Percentiles rank a stretch among this genome's conserved stretches.
Conservation (phyloP, 2,329 filamentous ascomycete species). For the Paecilomyces dactylethromorphus region DNA sequence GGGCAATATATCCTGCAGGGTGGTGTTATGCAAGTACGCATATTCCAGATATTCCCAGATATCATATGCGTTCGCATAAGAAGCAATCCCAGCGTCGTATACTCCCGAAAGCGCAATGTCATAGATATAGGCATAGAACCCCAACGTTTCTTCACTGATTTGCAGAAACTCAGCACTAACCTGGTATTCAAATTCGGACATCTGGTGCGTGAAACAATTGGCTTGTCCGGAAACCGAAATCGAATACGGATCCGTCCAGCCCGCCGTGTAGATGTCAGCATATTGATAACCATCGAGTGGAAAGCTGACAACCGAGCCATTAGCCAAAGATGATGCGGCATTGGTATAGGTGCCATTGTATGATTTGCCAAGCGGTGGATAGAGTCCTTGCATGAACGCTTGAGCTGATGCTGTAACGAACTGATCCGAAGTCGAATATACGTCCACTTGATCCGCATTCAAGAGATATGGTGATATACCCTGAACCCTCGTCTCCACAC, state of each 20-base stretch:
- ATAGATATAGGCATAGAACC: slow-evolving; percentile 44
- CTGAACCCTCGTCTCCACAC: slow-evolving; percentile 30
- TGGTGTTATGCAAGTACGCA: slow-evolving; percentile 45
- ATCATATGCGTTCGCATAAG: slow-evolving; percentile 46
- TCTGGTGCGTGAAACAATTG: slow-evolving; percentile 35
- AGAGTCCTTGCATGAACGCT: slow-evolving; percentile 57
- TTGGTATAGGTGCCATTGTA: slow-evolving; percentile 25
- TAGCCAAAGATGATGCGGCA: slow-evolving; percentile 38
- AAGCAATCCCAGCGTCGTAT: slow-evolving; percentile 32
- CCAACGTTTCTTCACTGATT: slow-evolving; percentile 27
- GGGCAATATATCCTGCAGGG: slow-evolving; percentile 25
- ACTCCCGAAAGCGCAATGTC: slow-evolving; percentile 36
- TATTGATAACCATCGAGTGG: slow-evolving; percentile 56
- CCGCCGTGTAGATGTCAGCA: slow-evolving; percentile 41
- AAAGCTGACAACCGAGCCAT: slow-evolving; percentile 39
- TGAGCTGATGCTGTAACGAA: slow-evolving; percentile 48
- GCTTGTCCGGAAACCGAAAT: slow-evolving; percentile 45
- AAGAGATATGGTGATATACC: slow-evolving; percentile 41
- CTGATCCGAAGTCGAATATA: slow-evolving; percentile 43
- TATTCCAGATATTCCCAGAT: slow-evolving; percentile 55
- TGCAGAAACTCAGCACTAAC: slow-evolving; percentile 33
- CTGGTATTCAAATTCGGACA: slow-evolving; percentile 35
- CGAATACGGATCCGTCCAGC: slow-evolving; percentile 43
- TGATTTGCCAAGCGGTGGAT: slow-evolving; percentile 42
- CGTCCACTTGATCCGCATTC: slow-evolving; percentile 40